Evolutionary conservation across 2,329 filamentous ascomycete species (phyloP).

Genomic region (Fusarium virguliforme): DNA sequence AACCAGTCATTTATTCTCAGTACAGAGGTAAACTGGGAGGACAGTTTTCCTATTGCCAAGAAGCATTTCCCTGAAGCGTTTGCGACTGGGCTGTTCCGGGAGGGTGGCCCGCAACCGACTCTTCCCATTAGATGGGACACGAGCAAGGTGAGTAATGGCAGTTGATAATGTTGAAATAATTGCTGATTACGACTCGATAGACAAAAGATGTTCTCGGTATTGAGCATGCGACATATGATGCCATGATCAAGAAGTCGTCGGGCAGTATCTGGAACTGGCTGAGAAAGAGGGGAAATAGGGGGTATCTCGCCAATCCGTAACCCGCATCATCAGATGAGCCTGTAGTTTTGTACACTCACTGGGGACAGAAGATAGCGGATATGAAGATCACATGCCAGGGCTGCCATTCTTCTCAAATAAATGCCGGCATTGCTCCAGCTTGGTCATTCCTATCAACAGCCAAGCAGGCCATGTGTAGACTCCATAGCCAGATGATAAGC

Average conservation of each 20-base stretch:
- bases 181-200: background rate
- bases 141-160: background rate
- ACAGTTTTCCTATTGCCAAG: background rate
- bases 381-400: no score
- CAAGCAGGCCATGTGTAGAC: background rate
- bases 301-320: no score
- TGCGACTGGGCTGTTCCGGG: background rate
- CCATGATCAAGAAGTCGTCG: background rate
- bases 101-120: background rate
- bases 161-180: no score
- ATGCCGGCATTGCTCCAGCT: no score
- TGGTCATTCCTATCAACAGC: no score
- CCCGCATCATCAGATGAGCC: no score
- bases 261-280: background rate
- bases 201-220: background rate
- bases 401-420: no score
- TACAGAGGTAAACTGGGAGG: background rate
- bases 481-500: no score
- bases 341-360: no score
- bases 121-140: background rate
- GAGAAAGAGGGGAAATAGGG: background rate
- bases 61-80: background rate
- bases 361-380: no score
- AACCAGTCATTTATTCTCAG: constrained; percentile 1
- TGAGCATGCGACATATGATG: background rate